Conservation (phyloP, 108 stramenopile species). For the Stephanodiscus minutulus region DNA sequence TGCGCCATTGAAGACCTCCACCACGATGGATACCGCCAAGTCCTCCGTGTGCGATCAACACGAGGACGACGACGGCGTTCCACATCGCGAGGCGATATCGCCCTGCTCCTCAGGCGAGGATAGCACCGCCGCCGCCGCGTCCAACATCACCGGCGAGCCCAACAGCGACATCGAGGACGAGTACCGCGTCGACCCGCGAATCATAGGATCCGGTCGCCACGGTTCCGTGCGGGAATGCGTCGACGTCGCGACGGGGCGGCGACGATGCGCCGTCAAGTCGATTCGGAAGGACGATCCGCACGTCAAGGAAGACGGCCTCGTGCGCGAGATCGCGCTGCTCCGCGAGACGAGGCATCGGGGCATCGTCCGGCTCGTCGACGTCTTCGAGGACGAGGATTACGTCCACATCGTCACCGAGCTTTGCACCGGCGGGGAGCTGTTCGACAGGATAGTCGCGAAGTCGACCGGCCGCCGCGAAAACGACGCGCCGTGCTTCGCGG, state of each 20-base stretch:
- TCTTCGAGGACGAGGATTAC: constrained; percentile 72
- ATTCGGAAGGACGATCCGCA: constrained; percentile 24
- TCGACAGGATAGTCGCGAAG: constrained; percentile 72
- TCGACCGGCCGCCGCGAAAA: constrained; percentile 49
- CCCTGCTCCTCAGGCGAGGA: too few species aligned
- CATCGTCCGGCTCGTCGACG: constrained; percentile 76
- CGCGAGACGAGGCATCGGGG: constrained; percentile 66
- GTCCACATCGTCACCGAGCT: constrained; percentile 84
- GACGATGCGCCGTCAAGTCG: constrained; percentile 40
- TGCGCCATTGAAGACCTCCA: too few species aligned
- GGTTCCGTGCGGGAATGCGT: constrained; percentile 40
- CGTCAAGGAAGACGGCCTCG: constrained; percentile 23
- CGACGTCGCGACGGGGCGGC: constrained; percentile 33
- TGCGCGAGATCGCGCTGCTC: constrained; percentile 56
- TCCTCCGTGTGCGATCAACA: too few species aligned
- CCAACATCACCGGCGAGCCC: too few species aligned
- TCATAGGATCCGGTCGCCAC: constrained; percentile 41
- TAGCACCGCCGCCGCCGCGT: too few species aligned
- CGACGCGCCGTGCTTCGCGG: constrained; percentile 29
- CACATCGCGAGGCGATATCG: too few species aligned
- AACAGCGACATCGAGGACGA: constrained; percentile 27
- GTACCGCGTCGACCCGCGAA: constrained; percentile 43
- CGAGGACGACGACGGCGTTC: too few species aligned
- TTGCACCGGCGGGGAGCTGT: constrained; percentile 81
- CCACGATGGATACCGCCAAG: too few species aligned